Conservation (phyloP, 768 basidiomycete species). For the Calocera viscosa region DNA sequence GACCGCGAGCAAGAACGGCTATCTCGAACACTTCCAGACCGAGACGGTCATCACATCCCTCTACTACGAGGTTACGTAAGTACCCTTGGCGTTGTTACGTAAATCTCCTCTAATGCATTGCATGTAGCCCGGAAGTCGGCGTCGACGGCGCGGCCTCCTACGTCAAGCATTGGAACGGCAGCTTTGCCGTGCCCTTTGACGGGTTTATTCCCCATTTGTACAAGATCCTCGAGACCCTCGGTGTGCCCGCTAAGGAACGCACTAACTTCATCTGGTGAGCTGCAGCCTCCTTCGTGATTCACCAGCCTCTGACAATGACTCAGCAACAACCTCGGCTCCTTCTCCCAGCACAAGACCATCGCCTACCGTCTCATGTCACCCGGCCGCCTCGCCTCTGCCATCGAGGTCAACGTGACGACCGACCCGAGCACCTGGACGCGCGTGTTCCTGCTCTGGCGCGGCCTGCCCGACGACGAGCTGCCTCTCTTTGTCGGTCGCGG, state of each 20-base stretch:
- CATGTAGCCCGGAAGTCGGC: slow-evolving; percentile 55
- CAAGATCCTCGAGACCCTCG: slow-evolving; percentile 72
- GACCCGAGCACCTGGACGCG: slow-evolving; percentile 74
- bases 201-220: slow-evolving; percentile 72
- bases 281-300: slow-evolving; percentile 2
- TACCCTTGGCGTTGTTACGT: slow-evolving; percentile 12
- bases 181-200: slow-evolving; percentile 64
- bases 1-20: slow-evolving; percentile 65
- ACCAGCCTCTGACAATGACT: slow-evolving; percentile 2
- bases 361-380: slow-evolving; percentile 82
- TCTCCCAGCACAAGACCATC: slow-evolving; percentile 69
- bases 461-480: slow-evolving; percentile 67
- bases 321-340: slow-evolving; percentile 65
- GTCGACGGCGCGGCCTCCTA: slow-evolving; percentile 70
- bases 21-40: slow-evolving; percentile 74
- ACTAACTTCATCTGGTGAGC: slow-evolving; percentile 70
- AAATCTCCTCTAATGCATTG: slow-evolving; percentile 9
- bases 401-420: slow-evolving; percentile 72
- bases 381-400: slow-evolving; percentile 65
- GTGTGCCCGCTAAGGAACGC: slow-evolving; percentile 69
- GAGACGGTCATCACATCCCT: slow-evolving; percentile 66
- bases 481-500: slow-evolving; percentile 62
- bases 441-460: slow-evolving; percentile 71
- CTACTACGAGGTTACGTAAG: slow-evolving; percentile 78
- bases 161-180: slow-evolving; percentile 64